A percentile compares a stretch with the other conserved stretches of the same genome.
Conservation (phyloP, 108 stramenopile genomes). For the Schizochytrium sp. region DNA sequence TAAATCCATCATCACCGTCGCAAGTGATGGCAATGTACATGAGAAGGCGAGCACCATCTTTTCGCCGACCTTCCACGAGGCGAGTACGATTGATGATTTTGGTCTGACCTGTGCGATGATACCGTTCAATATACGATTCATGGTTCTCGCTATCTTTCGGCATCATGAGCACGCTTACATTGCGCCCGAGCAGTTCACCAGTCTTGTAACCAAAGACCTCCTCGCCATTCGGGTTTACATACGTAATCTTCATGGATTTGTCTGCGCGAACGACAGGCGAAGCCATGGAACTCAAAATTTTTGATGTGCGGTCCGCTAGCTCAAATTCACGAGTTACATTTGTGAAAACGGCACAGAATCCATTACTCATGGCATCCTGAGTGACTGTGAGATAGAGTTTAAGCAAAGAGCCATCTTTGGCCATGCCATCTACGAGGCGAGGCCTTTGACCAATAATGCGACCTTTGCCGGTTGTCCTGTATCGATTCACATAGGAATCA, state of each 20-base stretch:
- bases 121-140: neutral
- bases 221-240: slow-evolving; percentile 1
- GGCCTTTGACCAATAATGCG: slow-evolving; percentile 29
- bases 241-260: slow-evolving; percentile 29
- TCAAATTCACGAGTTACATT: slow-evolving; percentile 20
- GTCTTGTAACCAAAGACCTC: slow-evolving; percentile 29
- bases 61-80: neutral
- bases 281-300: slow-evolving; percentile 14
- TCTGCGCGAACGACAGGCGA: slow-evolving; percentile 44
- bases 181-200: neutral
- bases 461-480: neutral
- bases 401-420: neutral
- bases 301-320: neutral
- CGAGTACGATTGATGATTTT: slow-evolving; percentile 19
- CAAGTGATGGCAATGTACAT: slow-evolving; percentile 14
- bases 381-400: slow-evolving; percentile 7
- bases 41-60: neutral
- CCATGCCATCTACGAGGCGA: neutral
- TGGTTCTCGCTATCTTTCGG: neutral
- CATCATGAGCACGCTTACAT: slow-evolving; percentile 2
- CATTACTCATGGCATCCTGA: neutral
- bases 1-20: slow-evolving; percentile 18
- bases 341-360: slow-evolving; percentile 19
- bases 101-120: neutral
- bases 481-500: neutral